Base-by-base conservation (phyloP, 2,329 filamentous ascomycete genomes). In the Fusarium pseudoanthophilum region DNA sequence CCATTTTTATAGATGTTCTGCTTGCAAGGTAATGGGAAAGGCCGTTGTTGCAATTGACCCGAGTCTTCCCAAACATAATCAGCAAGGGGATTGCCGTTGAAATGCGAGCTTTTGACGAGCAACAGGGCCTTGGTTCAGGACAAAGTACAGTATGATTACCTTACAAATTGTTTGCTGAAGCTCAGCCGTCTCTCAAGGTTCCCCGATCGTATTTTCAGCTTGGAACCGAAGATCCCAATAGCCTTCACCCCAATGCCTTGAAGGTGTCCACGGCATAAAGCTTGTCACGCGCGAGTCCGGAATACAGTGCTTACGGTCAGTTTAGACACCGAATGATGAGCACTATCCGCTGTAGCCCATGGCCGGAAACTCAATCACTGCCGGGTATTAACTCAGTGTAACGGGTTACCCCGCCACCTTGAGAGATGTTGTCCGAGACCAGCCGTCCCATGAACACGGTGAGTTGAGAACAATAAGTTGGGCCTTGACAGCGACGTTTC, bases 11-110 rank as follows among this genome's bases (percentile, higher is more conserved):
- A 8, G 10, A 21, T 1, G 7, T 36, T 37, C 18, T 26, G 3
- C 16, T 37, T 11, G 7, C 3, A 3, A 11, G 6, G 4, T 11
- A 0, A 16, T 21, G 49, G 24, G 5, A 16, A 37, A 9, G 10
- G 1, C 18, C 24, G 9, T 21, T 11, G 2, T 21, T 6, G 5
- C 7, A 20, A 34, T 32, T 5, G 5, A 7, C 11, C n/a, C 4
- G 2, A 6, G 6, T 26, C 28, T 6, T 26, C 10, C 7, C 9
- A 11, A 0, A 15, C 1, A 10, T 20, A 11, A 7, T 24, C 15
- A 2, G 21, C 28, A 3, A 24, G 15, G 32, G 32, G 10, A 21
- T 21, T 26, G 32, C 32, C 16, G 7, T 20, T 20, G 9, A 2
- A 13, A 24, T 20, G 13, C 5, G 9, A 14, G 18, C 16, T 26